Percentiles rank a stretch among this genome's conserved stretches.
Evolutionary conservation across 768 basidiomycete genomes (phyloP).

Genomic region (Boletales sp.): DNA sequence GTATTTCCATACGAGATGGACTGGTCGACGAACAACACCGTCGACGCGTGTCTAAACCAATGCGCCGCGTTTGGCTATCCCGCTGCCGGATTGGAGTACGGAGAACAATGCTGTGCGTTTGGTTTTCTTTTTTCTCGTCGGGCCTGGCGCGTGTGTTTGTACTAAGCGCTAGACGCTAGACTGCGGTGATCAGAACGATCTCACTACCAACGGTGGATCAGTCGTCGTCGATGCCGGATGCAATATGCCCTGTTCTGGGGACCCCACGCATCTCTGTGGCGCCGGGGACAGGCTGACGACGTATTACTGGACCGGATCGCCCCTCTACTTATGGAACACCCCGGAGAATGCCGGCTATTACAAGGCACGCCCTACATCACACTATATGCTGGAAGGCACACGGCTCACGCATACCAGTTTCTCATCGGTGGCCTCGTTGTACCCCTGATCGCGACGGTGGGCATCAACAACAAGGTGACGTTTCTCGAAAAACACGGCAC

Average conservation of each 20-base stretch:
- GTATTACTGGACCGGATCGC: conserved; percentile 49
- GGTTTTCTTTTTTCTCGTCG: neutral
- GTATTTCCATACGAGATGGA: conserved; percentile 62
- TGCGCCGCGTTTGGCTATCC: conserved; percentile 72
- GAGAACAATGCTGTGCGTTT: conserved; percentile 68
- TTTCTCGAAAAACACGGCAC: conserved; percentile 78
- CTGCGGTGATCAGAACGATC: conserved; percentile 66
- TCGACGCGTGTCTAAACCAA: conserved; percentile 59
- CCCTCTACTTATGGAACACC: conserved; percentile 58
- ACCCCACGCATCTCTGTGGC: conserved; percentile 68
- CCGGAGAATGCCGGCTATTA: conserved; percentile 66
- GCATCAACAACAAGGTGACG: conserved; percentile 77
- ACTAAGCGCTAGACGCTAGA: conserved; percentile 34
- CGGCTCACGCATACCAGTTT: conserved; percentile 29
- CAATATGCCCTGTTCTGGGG: conserved; percentile 59
- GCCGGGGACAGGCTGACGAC: conserved; percentile 49
- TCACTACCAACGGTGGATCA: conserved; percentile 33
- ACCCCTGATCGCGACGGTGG: conserved; percentile 71
- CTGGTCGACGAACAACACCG: conserved; percentile 59
- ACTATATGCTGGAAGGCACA: neutral
- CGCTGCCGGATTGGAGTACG: conserved; percentile 67
- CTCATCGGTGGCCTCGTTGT: conserved; percentile 60
- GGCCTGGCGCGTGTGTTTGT: neutral
- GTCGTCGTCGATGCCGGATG: conserved; percentile 38
- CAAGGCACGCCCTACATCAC: conserved; percentile 44